A percentile compares a stretch with the other conserved stretches of the same genome.
These are phyloP conservation scores for Symmetrospora coprosmae DNA, from an alignment of 768 basidiomycete genomes.

Conservation along the genomic window DNA sequence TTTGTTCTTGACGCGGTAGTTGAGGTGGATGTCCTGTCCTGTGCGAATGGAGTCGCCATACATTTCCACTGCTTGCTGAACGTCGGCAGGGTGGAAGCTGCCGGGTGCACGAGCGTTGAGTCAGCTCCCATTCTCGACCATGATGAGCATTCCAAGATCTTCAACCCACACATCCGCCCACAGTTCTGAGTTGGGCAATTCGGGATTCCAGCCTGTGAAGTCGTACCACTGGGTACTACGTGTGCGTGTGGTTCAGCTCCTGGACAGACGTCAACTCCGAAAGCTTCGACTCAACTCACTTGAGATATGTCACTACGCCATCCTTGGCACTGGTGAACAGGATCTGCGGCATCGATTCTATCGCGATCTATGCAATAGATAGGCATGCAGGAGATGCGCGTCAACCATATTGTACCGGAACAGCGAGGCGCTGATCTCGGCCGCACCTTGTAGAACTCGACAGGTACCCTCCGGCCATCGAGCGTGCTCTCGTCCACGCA, in stretches of 20 bases:
- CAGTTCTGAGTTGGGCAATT: not conserved
- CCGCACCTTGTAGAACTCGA: constrained; percentile 14
- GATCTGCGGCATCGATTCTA: constrained; percentile 16
- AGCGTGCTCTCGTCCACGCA: too few relatives aligned
- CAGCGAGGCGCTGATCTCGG: too few relatives aligned
- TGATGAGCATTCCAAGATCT: too few relatives aligned
- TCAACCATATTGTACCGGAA: too few relatives aligned
- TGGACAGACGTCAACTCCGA: too few relatives aligned
- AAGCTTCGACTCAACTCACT: too few relatives aligned
- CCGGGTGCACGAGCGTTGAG: too few relatives aligned
- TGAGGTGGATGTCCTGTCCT: not conserved
- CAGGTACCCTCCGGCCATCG: too few relatives aligned
- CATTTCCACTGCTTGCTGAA: not conserved
- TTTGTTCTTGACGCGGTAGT: constrained; percentile 1
- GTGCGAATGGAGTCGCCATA: constrained; percentile 6
- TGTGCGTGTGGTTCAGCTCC: too few relatives aligned
- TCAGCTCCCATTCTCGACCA: too few relatives aligned
- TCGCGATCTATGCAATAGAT: too few relatives aligned
- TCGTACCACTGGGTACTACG: constrained; percentile 17
- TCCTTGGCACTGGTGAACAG: not conserved
- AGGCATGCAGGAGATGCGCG: too few relatives aligned
- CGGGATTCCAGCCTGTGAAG: constrained; percentile 11
- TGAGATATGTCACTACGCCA: constrained; percentile 11
- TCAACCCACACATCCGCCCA: constrained; percentile 19
- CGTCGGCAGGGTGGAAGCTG: constrained; percentile 7